A percentile compares a stretch with the other conserved stretches of the same genome.
Conservation (phyloP, 768 basidiomycete genomes). For the Mycena indigotica region DNA sequence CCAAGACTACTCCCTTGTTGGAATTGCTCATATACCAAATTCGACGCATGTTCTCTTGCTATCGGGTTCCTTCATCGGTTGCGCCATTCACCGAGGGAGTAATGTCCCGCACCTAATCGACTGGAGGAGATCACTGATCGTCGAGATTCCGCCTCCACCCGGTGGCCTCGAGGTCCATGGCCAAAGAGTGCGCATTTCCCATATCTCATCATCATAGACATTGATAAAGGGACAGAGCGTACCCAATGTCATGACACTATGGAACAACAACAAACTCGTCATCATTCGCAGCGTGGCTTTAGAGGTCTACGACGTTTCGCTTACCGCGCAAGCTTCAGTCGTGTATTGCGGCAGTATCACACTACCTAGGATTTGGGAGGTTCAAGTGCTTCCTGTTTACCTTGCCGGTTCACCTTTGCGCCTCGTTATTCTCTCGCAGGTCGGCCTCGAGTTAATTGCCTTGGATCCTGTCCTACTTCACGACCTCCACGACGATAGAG, state of each 20-base stretch:
- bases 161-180: conserved; percentile 1
- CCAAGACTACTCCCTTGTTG: background rate
- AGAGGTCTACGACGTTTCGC: conserved; percentile 2
- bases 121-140: background rate
- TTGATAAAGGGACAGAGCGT: conserved; percentile 3
- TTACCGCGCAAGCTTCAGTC: background rate
- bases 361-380: conserved; percentile 8
- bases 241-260: conserved; percentile 6
- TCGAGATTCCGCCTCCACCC: conserved; percentile 1
- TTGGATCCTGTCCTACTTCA: background rate
- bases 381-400: background rate
- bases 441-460: conserved; percentile 5
- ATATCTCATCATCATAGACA: background rate
- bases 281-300: background rate
- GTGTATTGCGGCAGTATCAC: background rate
- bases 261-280: background rate
- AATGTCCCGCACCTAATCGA: conserved; percentile 5
- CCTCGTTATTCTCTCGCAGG: too few relatives aligned
- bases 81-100: background rate
- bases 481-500: background rate
- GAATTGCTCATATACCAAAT: conserved; percentile 1
- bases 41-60: conserved; percentile 16
- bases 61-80: conserved; percentile 3
- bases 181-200: background rate
- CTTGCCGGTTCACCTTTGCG: background rate